Base-by-base conservation (phyloP, 371 early-diverging fungal genomes). In the Mucor saturninus region DNA sequence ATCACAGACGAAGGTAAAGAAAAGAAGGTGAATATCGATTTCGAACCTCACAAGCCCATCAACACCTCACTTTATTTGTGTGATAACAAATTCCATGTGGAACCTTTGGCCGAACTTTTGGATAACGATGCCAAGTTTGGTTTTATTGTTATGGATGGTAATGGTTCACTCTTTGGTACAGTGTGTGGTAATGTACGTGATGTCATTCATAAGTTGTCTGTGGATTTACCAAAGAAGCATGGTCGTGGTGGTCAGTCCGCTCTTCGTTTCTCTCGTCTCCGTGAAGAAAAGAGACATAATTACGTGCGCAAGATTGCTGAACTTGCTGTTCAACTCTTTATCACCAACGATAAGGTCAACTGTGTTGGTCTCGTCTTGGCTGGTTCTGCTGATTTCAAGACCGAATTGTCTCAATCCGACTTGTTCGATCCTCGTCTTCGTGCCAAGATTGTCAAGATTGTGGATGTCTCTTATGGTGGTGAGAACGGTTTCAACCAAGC, bases 221-320 rank as follows among this genome's bases (percentile, higher is more conserved):
- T 99, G 43, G 99, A 99, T 73, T 79, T 99, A 65, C 99, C 99
- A 66, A 99, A 99, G 88, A 99, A 99, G 93, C 99, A 99, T 90
- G 99, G 97, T 57, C 93, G 99, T 80, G 99, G 99, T 86, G 99
- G 99, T 89, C 99, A 99, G 83, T 98, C 99, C 26, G 99, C 99
- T 21, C 90, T 99, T 64, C 97, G 99, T 91, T 99, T 99, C 85
- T 94, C 99, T 5, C 96, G 99, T 88, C 89, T 99, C 45, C 92
- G 99, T 71, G 94, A 97, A 65, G 99, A 99, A 77, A 99, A 97
- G 84, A 94, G 99, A 56, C 96, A 98, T 85, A 95, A 99, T 73
- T 99, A 99, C 72, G 93, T 99, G 52, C 94, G 98, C 69, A 99
- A 99, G 84, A 97, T 99, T 30, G 97, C 97, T 26, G 99, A 99